Percentiles rank a stretch among this genome's conserved stretches.
Evolutionary conservation across 495 filamentous ascomycete species (phyloP).

Genomic region (Tuber indicum): DNA sequence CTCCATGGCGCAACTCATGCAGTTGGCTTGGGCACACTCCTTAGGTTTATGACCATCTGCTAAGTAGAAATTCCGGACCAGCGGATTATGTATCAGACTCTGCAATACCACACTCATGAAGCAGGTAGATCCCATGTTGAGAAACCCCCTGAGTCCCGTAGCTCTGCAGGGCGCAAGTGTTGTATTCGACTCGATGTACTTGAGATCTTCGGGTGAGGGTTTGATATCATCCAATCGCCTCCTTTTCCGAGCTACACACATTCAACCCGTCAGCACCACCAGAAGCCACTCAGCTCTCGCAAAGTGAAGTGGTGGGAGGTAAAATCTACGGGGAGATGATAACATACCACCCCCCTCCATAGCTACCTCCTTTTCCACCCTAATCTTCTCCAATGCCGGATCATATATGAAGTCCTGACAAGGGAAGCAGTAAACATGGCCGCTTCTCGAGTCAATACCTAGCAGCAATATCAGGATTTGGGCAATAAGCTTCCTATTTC

Average conservation of each 20-base stretch:
- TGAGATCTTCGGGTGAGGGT: constrained; percentile 49
- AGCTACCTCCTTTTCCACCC: constrained; percentile 47
- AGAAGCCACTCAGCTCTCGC: constrained; percentile 4
- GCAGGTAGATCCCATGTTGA: constrained; percentile 89
- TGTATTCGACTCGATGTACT: constrained; percentile 56
- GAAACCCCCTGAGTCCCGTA: constrained; percentile 73
- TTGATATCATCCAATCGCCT: constrained; percentile 31
- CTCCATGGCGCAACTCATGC: constrained; percentile 79
- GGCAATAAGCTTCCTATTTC: background rate
- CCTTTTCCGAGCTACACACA: constrained; percentile 43
- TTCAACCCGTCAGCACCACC: constrained; percentile 2
- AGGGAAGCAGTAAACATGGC: constrained; percentile 71
- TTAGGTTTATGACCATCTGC: constrained; percentile 68
- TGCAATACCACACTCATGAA: constrained; percentile 91
- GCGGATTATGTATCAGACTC: constrained; percentile 77
- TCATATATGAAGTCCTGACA: constrained; percentile 87
- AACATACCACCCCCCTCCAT: constrained; percentile 44
- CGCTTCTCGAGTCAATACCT: constrained; percentile 79
- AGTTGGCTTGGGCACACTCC: constrained; percentile 61
- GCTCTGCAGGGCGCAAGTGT: constrained; percentile 60
- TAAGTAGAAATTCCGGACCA: constrained; percentile 78
- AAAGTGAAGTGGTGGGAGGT: background rate
- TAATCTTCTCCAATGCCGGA: constrained; percentile 66
- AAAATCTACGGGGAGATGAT: background rate
- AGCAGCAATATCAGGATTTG: constrained; percentile 22